Conservation (phyloP, 306 rosid species). For the Vicia sativa region DNA sequence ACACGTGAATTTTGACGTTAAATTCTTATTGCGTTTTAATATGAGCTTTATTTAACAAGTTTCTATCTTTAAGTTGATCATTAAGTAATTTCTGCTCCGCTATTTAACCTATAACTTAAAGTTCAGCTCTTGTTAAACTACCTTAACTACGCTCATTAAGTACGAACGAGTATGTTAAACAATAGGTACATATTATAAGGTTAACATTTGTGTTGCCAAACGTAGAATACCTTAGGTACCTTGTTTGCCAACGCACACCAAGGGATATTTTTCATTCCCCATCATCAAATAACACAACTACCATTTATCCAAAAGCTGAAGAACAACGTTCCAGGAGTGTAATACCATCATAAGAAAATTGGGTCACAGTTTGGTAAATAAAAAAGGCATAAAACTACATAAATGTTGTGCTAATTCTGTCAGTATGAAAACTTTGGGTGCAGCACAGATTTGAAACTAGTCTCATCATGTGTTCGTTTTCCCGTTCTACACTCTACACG, state of each 20-base stretch:
- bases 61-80: too few relatives aligned
- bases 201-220: too few relatives aligned
- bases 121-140: too few relatives aligned
- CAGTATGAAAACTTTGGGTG: conserved; percentile 8
- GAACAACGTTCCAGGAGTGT: neutral
- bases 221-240: neutral
- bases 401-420: conserved; percentile 10
- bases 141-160: too few relatives aligned
- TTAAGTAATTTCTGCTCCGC: too few relatives aligned
- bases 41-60: too few relatives aligned
- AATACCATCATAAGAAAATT: conserved; percentile 11
- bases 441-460: conserved; percentile 6
- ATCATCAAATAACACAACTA: neutral
- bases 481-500: conserved; percentile 10
- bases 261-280: neutral
- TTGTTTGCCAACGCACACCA: neutral
- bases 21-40: too few relatives aligned
- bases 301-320: neutral
- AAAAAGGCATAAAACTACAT: conserved; percentile 7
- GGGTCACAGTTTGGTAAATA: conserved; percentile 23
- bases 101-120: too few relatives aligned
- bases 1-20: too few relatives aligned
- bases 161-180: neutral
- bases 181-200: neutral
- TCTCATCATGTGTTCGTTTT: conserved; percentile 9